Evolutionary conservation across 2,329 filamentous ascomycete species (phyloP).

Genomic region (Fusarium phyllophilum): DNA sequence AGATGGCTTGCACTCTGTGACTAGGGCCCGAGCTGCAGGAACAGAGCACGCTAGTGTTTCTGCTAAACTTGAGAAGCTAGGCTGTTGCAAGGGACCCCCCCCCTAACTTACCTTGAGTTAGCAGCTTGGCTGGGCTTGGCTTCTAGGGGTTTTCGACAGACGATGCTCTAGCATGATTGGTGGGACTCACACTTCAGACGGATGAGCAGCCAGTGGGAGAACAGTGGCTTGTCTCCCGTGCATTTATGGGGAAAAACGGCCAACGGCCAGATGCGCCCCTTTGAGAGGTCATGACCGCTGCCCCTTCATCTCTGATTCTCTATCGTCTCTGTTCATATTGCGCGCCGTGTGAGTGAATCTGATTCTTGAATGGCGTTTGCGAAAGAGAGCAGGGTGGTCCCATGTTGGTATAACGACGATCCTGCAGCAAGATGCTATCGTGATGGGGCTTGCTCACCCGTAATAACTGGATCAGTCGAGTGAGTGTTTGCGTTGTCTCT

Average conservation of each 20-base stretch:
- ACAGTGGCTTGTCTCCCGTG: conserved; percentile 23
- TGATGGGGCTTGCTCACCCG: conserved; percentile 23
- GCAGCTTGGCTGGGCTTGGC: not conserved
- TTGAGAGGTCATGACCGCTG: conserved; percentile 23
- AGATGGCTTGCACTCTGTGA: conserved; percentile 23
- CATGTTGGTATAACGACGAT: conserved; percentile 21
- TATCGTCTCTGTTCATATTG: conserved; percentile 2
- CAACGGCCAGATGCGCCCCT: conserved; percentile 20
- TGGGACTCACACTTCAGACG: conserved; percentile 17
- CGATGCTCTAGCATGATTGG: conserved; percentile 14
- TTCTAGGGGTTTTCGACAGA: conserved; percentile 8
- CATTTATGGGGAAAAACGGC: conserved; percentile 25
- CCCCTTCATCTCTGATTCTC: conserved; percentile 31
- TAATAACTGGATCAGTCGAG: conserved; percentile 11
- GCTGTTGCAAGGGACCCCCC: conserved; percentile 8
- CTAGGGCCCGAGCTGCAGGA: conserved; percentile 42
- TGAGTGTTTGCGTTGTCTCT: not conserved
- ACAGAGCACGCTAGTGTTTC: conserved; percentile 50
- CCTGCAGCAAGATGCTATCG: not conserved
- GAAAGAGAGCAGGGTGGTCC: conserved; percentile 9
- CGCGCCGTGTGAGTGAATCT: conserved; percentile 7
- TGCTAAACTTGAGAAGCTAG: conserved; percentile 33
- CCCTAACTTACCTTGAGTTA: not conserved
- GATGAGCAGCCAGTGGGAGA: conserved; percentile 18
- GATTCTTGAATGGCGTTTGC: not conserved